These are phyloP conservation scores for Microglena sp. DNA, from an alignment of 139 green algal species.

Conservation along the genomic window DNA sequence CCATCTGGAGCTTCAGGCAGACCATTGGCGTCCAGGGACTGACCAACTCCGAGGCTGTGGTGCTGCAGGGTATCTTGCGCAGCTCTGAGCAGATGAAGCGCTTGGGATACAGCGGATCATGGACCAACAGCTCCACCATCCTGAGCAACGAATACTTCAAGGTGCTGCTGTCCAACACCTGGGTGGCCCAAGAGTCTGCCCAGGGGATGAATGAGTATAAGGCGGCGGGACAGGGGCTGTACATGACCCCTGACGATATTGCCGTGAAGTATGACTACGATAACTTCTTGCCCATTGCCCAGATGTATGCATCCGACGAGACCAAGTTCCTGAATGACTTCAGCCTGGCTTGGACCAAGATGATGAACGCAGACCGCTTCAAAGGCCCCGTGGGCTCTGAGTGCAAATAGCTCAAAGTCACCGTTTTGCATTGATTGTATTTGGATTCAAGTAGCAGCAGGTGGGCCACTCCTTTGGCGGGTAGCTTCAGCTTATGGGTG, in stretches of 20 bases:
- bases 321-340: slow-evolving; percentile 15
- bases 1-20: slow-evolving; percentile 7
- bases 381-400: not conserved
- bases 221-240: slow-evolving; percentile 7
- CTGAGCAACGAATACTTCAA: slow-evolving; percentile 32
- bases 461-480: no score
- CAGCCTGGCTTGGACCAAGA: slow-evolving; percentile 16
- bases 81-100: slow-evolving; percentile 4
- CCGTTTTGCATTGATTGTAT: no score
- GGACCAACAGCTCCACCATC: not conserved
- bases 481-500: no score
- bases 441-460: no score
- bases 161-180: slow-evolving; percentile 9
- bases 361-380: slow-evolving; percentile 35
- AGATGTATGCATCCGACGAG: slow-evolving; percentile 19
- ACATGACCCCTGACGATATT: slow-evolving; percentile 12
- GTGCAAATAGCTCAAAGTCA: no score
- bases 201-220: slow-evolving; percentile 10
- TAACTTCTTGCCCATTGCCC: no score
- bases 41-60: slow-evolving; percentile 8
- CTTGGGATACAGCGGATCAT: slow-evolving; percentile 23
- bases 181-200: slow-evolving; percentile 1
- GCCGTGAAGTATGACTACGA: slow-evolving; percentile 18
- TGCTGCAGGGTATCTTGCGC: slow-evolving; percentile 17
- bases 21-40: slow-evolving; percentile 18